A percentile compares a stretch with the other conserved stretches of the same genome.
Evolutionary conservation across 805 yeast species (phyloP).

Genomic region (Barnettozyma californica): DNA sequence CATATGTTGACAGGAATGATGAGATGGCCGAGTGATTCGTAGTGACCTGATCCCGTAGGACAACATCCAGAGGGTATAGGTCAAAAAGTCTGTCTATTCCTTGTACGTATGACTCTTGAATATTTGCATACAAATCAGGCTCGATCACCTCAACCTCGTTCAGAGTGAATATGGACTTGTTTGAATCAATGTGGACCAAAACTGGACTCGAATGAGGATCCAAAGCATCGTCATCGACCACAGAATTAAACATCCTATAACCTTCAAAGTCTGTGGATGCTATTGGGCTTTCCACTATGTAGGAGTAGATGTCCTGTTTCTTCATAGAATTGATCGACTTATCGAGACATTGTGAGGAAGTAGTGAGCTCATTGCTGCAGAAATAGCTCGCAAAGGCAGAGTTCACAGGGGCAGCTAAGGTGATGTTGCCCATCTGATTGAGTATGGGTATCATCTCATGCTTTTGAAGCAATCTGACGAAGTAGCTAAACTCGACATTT

Average conservation of each 20-base stretch:
- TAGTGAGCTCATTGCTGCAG: not conserved
- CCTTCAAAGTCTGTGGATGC: constrained; percentile 12
- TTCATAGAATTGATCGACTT: constrained; percentile 4
- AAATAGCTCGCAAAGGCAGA: constrained; percentile 51
- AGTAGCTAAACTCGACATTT: constrained; percentile 61
- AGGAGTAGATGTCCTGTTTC: constrained; percentile 9
- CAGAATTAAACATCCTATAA: constrained; percentile 11
- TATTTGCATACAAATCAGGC: constrained; percentile 50
- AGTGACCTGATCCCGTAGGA: constrained; percentile 22
- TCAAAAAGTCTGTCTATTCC: constrained; percentile 48
- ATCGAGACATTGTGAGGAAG: not conserved
- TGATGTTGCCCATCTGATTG: constrained; percentile 55
- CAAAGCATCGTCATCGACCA: constrained; percentile 11
- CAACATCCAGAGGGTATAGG: constrained; percentile 32
- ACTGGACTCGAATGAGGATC: constrained; percentile 27
- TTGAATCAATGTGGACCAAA: constrained; percentile 12
- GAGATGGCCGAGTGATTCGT: not conserved
- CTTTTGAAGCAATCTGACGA: constrained; percentile 55
- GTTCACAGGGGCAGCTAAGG: constrained; percentile 77
- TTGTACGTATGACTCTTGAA: constrained; percentile 62
- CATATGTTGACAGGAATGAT: not conserved
- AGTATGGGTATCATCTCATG: constrained; percentile 57
- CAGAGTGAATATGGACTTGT: constrained; percentile 28
- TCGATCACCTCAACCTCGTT: constrained; percentile 49
- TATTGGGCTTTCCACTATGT: constrained; percentile 14